A percentile compares a stretch with the other conserved stretches of the same genome.
These are phyloP conservation scores for Brassica carinata DNA, from an alignment of 345 rosid species.

Conservation along the genomic window DNA sequence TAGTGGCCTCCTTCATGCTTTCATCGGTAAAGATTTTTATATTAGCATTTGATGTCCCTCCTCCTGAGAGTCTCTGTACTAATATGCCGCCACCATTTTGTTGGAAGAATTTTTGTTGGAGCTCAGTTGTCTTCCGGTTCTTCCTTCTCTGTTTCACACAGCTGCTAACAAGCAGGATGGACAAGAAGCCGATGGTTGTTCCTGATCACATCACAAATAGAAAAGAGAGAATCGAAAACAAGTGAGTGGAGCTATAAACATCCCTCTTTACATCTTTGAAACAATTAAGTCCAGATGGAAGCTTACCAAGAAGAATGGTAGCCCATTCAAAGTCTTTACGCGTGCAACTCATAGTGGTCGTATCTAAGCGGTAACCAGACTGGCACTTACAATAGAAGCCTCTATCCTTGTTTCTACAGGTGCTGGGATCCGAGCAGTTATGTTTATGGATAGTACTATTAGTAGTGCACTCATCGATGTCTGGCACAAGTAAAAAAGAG, in stretches of 20 bases:
- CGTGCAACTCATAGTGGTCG: not conserved
- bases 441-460: not conserved
- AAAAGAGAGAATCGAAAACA: not conserved
- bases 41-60: slow-evolving; percentile 18
- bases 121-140: not conserved
- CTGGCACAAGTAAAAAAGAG: not conserved
- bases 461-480: not conserved
- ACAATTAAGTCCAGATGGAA: not conserved
- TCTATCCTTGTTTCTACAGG: slow-evolving; percentile 18
- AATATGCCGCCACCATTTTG: slow-evolving; percentile 3
- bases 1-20: slow-evolving; percentile 36
- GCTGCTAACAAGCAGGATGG: not conserved
- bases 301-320: not conserved
- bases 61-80: slow-evolving; percentile 3
- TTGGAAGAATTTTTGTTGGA: slow-evolving; percentile 13
- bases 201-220: not conserved
- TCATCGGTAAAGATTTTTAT: slow-evolving; percentile 35
- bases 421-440: not conserved
- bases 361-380: not conserved
- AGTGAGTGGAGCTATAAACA: too few relatives aligned
- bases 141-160: not conserved
- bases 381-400: slow-evolving; percentile 37
- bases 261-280: not conserved
- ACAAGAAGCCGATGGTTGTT: slow-evolving; percentile 1
- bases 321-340: not conserved